Base-by-base conservation (phyloP, 2,329 filamentous ascomycete genomes). In the Botrytis galanthina region DNA sequence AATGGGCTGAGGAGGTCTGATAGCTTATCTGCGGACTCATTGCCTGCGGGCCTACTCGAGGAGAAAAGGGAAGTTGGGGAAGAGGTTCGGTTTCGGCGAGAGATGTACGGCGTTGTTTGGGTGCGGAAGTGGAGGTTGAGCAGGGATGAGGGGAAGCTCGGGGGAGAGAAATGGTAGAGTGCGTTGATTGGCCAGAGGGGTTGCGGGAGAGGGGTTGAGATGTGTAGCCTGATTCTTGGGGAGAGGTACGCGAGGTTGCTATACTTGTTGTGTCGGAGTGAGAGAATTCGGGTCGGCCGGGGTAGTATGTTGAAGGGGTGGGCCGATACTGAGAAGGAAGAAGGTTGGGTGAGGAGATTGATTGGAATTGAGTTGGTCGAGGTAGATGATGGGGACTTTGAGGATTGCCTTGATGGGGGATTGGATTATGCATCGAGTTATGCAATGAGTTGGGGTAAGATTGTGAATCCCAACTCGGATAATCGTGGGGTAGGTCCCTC, bases 161-260 rank as follows among this genome's bases (percentile, higher is more conserved):
- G 63, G 68, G 59, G 3, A 60, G n/a, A 59, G 75, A 75, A 22
- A 70, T 73, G 16, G 69, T 76, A 16, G 81, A 82, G n/a, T 76
- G 77, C 70, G 73, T 74, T 0, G 84, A 84, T 70, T 85, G 82
- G 16, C 82, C 80, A 60, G 85, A 86, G 0, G 82, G 77, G 74
- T 86, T 80, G 5, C 86, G 84, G 2, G 84, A 85, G 84, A 87
- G 86, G 8, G 86, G 86, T 74, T 86, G 83, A 12, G 85, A 86
- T 39, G 83, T 82, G 77, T 87, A 87, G 7, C 85, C 85, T n/a
- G 32, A 81, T 78, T 73, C 76, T 75, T 48, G 70, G 83, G 83
- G 86, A 7, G 62, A 85, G 22, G 84, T 69, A 2, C 37, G 66
- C 0, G 66, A 7, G 6, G 48, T 69, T 29, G 35, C 57, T 32